Percentiles rank a stretch among this genome's conserved stretches.
These are phyloP conservation scores for Colletotrichum simmondsii DNA, from an alignment of 2,329 filamentous ascomycete species.

Conservation along the genomic window DNA sequence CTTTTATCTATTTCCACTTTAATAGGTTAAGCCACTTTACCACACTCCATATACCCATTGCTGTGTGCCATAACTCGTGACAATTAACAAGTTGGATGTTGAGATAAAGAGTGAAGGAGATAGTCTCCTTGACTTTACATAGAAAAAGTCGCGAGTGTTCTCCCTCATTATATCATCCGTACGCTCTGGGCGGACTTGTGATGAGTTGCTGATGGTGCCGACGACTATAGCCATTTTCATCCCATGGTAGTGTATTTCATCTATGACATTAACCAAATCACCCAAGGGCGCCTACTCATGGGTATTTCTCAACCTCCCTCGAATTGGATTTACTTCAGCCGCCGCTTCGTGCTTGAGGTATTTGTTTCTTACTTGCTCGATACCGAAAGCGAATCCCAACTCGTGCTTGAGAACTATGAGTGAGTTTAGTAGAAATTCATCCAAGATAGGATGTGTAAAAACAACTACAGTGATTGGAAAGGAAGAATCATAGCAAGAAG, in stretches of 20 bases:
- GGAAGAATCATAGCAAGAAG: too few species aligned
- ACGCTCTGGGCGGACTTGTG: background rate
- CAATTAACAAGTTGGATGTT: too few species aligned
- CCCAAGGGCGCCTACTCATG: background rate
- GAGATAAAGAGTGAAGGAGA: background rate
- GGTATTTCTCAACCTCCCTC: background rate
- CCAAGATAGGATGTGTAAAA: background rate
- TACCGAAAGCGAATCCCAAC: background rate
- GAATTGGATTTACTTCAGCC: background rate
- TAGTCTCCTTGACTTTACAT: background rate
- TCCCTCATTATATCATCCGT: background rate
- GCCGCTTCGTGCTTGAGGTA: too few species aligned
- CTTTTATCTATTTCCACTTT: too few species aligned
- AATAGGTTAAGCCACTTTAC: too few species aligned
- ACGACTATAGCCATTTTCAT: background rate
- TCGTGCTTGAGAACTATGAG: background rate
- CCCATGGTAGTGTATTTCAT: background rate
- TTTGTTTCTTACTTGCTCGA: background rate
- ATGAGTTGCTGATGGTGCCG: background rate
- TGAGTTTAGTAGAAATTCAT: fast-evolving
- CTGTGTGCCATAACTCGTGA: too few species aligned
- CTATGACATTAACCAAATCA: too few species aligned
- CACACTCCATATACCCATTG: too few species aligned
- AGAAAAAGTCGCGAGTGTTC: background rate
- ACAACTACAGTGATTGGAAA: too few species aligned